Conservation (phyloP, 768 basidiomycete species). For the Naganishia vaughanmartiniae region DNA sequence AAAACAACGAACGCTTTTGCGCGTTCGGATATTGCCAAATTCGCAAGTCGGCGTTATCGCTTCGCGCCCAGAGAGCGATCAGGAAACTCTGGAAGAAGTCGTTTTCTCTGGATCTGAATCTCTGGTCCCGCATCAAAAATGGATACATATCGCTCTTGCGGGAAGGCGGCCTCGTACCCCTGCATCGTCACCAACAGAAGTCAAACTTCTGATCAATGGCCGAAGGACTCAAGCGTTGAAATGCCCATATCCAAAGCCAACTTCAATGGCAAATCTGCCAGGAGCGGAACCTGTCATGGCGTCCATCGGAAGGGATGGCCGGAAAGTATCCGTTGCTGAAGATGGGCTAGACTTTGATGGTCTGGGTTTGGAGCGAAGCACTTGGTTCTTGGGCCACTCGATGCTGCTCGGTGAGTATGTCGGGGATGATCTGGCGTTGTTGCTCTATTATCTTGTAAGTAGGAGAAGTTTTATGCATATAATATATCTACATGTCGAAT, state of each 20-base stretch:
- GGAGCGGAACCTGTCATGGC: constrained; percentile 19
- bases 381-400: constrained; percentile 46
- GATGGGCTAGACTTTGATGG: constrained; percentile 24
- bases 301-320: constrained; percentile 18
- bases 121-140: constrained; percentile 46
- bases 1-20: constrained; percentile 39
- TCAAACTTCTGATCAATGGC: constrained; percentile 47
- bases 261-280: constrained; percentile 5
- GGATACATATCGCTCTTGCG: constrained; percentile 46
- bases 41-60: constrained; percentile 45
- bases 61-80: constrained; percentile 25
- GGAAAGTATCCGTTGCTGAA: background rate
- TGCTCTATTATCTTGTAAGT: constrained; percentile 49
- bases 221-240: constrained; percentile 44
- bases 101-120: constrained; percentile 46
- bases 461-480: background rate
- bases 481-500: background rate
- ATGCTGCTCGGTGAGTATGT: constrained; percentile 45
- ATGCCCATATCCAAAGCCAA: constrained; percentile 28
- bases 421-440: constrained; percentile 46
- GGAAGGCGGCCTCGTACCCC: constrained; percentile 36
- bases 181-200: constrained; percentile 9
- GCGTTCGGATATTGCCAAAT: constrained; percentile 46
- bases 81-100: constrained; percentile 35
- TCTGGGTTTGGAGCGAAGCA: constrained; percentile 40